Evolutionary conservation across 148 eudicot genomes (phyloP).

Genomic region (Rheum nobile): DNA sequence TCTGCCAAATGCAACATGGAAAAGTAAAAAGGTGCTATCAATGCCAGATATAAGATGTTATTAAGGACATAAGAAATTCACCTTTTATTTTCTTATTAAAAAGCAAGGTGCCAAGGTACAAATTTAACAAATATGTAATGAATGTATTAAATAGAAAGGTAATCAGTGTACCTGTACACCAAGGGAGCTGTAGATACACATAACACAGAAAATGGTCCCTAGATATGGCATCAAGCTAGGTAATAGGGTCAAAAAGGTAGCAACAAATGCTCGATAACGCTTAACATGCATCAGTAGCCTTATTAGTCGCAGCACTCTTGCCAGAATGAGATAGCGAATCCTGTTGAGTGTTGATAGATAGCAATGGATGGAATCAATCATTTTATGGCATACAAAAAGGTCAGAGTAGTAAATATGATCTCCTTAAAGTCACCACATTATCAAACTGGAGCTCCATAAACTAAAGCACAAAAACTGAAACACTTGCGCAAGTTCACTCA

Average conservation of each 20-base stretch:
- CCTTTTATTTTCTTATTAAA: background rate
- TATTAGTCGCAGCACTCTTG: constrained; percentile 77
- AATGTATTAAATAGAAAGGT: background rate
- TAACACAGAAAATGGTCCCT: constrained; percentile 82
- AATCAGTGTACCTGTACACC: constrained; percentile 63
- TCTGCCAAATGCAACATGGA: constrained; percentile 24
- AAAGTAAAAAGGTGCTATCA: background rate
- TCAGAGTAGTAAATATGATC: background rate
- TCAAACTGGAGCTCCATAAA: background rate
- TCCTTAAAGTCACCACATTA: background rate
- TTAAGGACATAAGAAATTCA: background rate
- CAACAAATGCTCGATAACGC: constrained; percentile 82
- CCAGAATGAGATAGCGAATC: constrained; percentile 98
- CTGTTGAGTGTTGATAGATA: constrained; percentile 47
- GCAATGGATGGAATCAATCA: background rate
- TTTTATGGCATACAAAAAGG: background rate
- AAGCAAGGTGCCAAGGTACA: background rate
- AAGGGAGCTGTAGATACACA: constrained; percentile 89
- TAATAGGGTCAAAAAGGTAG: constrained; percentile 83
- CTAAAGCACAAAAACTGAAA: background rate
- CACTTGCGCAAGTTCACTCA: background rate
- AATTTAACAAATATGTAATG: background rate
- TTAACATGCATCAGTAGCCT: constrained; percentile 81
- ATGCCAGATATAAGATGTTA: background rate
- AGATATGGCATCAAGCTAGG: constrained; percentile 98